These are phyloP conservation scores for Quercus dentata DNA, from an alignment of 306 rosid genomes.

Conservation along the genomic window DNA sequence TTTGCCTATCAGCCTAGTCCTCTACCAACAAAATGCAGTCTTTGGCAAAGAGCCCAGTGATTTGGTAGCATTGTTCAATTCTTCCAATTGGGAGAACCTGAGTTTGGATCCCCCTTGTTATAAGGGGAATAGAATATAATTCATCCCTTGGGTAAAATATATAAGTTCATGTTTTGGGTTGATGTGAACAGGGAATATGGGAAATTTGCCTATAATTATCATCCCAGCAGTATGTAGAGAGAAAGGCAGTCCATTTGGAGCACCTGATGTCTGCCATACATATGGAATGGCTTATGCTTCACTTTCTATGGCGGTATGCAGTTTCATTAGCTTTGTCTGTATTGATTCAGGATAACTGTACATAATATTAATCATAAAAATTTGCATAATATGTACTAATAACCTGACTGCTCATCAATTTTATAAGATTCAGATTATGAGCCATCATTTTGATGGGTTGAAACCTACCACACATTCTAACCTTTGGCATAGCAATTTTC, in stretches of 20 bases:
- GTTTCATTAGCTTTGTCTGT: conserved; percentile 20
- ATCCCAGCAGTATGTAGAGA: conserved; percentile 47
- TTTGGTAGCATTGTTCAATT: too few species aligned
- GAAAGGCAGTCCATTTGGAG: conserved; percentile 57
- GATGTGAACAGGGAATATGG: conserved; percentile 46
- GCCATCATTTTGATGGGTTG: too few species aligned
- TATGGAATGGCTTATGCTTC: conserved; percentile 54
- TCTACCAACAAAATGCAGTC: not conserved
- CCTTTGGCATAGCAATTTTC: not conserved
- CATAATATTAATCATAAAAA: not conserved
- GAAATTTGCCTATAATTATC: conserved; percentile 51
- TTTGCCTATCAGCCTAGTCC: not conserved
- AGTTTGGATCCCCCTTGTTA: too few species aligned
- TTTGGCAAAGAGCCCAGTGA: too few species aligned
- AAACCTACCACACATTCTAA: not conserved
- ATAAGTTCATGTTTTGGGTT: conserved; percentile 14
- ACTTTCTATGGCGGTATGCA: conserved; percentile 55
- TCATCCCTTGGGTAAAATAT: not conserved
- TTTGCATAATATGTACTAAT: not conserved
- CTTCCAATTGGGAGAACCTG: too few species aligned
- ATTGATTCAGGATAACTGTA: not conserved
- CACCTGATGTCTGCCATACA: conserved; percentile 37
- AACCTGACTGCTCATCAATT: not conserved
- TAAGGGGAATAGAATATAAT: too few species aligned
- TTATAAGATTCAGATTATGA: not conserved